Base-by-base conservation (phyloP, 331 rosid species). In the Dryas integrifolia region DNA sequence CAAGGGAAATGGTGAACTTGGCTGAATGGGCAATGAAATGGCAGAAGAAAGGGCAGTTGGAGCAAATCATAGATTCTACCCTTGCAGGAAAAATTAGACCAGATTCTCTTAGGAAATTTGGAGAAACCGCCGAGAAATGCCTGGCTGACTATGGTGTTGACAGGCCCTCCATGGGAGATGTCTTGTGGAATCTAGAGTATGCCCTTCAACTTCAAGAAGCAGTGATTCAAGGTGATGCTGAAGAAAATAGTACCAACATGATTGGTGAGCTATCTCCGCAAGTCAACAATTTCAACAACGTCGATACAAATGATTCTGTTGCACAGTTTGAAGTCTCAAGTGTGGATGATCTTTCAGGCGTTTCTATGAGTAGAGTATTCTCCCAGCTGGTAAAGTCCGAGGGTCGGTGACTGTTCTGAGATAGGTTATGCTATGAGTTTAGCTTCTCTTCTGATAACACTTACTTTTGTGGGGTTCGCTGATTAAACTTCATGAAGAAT, bases 311-410 rank as follows among this genome's bases (percentile, higher is more conserved):
- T 65, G 83, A 65, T 57, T 84, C 92, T 18, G 74, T 68, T n/a
- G 48, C 56, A 10, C 58, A 45, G 4, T 79, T 80, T 53, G 90
- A 84, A 61, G 73, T 70, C 59, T 71, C 86, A 7, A 76, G 66
- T 15, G 84, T 81, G 26, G 87, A 88, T 69, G 96, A 92, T 81
- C 95, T 90, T 30, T 90, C 92, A 3, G 92, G 96, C 46, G 96
- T 88, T 80, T 92, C 98, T 8, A 90, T 90, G 98, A 92, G 96
- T 80, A 86, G 81, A 70, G 96, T 90, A 26, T 92, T 92, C 88
- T 88, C 98, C 5, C 96, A 92, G 87, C 83, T 92, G 83, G 91
- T 90, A 76, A 92, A 92, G 44, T 90, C 96, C 0, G 96, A 92
- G 79, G 95, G 98, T 39, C 84, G 96, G 84, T 92, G 84, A 89